Evolutionary conservation across 108 stramenopile genomes (phyloP).

Genomic region (Discostella stelligeroides): DNA sequence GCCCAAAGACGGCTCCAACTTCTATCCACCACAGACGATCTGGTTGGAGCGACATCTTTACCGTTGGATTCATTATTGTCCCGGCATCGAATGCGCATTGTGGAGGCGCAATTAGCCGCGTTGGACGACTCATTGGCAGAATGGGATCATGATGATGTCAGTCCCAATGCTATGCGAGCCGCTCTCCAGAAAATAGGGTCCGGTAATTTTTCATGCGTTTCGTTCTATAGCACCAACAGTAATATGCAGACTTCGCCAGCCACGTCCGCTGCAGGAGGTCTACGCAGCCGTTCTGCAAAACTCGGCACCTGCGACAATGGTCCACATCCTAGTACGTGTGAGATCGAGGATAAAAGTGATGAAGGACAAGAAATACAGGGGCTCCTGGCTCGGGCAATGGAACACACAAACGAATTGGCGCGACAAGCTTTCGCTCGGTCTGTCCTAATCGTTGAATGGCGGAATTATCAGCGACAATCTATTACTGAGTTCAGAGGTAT

Average conservation of each 20-base stretch:
- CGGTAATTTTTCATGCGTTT: constrained; percentile 26
- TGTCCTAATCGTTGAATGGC: constrained; percentile 31
- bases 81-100: constrained; percentile 38
- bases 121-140: constrained; percentile 17
- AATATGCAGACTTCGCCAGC: not conserved
- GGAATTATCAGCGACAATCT: constrained; percentile 1
- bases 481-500: not conserved
- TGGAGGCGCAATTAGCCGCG: constrained; percentile 23
- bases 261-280: not conserved
- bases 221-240: not conserved
- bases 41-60: not conserved
- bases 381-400: constrained; percentile 17
- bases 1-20: constrained; percentile 16
- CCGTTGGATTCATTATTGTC: constrained; percentile 15
- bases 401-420: constrained; percentile 45
- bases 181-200: constrained; percentile 27
- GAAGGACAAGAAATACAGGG: not conserved
- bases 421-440: constrained; percentile 17
- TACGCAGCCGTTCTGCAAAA: constrained; percentile 2
- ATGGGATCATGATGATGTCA: constrained; percentile 10
- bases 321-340: not conserved
- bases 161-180: constrained; percentile 8
- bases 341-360: not conserved
- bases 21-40: not conserved
- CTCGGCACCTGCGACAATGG: not conserved